phyloP scores from a whole-genome alignment of 805 yeast species.

The Myxozyma kluyveri region DNA sequence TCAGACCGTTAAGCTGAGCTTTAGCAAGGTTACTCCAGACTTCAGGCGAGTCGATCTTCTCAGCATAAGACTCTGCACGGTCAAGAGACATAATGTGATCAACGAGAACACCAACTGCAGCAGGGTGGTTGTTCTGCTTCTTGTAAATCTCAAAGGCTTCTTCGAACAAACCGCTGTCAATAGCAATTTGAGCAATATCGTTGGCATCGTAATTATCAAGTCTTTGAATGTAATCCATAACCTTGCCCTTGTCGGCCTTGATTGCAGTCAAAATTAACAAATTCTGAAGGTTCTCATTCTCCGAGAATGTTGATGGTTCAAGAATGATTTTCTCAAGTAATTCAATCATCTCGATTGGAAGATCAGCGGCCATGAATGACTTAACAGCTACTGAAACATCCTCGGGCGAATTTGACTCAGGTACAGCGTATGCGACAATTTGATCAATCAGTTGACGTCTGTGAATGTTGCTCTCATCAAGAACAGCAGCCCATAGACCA shows the following conservation, averaged over 20 bases:
- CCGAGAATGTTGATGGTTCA: slow-evolving; percentile 96
- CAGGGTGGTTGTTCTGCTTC: slow-evolving; percentile 69
- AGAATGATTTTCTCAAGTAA: slow-evolving; percentile 91
- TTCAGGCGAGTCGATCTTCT: slow-evolving; percentile 77
- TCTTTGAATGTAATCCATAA: slow-evolving; percentile 77
- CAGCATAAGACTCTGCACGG: slow-evolving; percentile 91
- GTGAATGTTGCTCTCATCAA: slow-evolving; percentile 72
- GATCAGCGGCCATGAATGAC: slow-evolving; percentile 92
- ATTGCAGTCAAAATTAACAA: slow-evolving; percentile 89
- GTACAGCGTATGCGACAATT: slow-evolving; percentile 93
- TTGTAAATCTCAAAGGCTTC: slow-evolving; percentile 93
- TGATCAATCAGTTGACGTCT: slow-evolving; percentile 91
- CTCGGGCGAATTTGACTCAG: slow-evolving; percentile 88
- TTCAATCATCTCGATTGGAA: slow-evolving; percentile 91
- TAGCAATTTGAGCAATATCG: slow-evolving; percentile 89
- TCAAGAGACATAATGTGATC: slow-evolving; percentile 93
- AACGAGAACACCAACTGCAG: slow-evolving; percentile 86
- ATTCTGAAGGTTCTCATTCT: slow-evolving; percentile 92
- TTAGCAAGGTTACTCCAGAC: slow-evolving; percentile 94
- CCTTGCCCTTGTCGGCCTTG: slow-evolving; percentile 88
- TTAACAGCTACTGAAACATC: slow-evolving; percentile 91
- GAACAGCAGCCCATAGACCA: slow-evolving; percentile 75
- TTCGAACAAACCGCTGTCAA: slow-evolving; percentile 82
- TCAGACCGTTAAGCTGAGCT: slow-evolving; percentile 91
- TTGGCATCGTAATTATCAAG: slow-evolving; percentile 87